Evolutionary conservation across 371 early-diverging fungal genomes (phyloP), one percentile per base, ranked within the genome.

Genomic region (Fennellomyces sp.): DNA sequence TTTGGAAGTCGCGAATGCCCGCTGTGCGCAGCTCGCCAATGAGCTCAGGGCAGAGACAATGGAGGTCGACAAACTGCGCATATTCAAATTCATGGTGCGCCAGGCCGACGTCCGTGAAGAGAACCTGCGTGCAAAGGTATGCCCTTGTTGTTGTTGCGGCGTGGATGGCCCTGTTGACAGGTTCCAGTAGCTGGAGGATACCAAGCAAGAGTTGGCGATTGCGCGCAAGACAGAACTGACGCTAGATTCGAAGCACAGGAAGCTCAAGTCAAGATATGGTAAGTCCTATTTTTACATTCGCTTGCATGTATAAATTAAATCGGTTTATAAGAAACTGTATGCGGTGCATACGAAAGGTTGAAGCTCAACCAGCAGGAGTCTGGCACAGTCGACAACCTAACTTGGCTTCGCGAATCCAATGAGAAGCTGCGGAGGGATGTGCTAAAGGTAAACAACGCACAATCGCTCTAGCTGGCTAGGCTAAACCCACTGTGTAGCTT

Each of bases 51-150:
- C 35, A 5, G 66, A 73, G 48, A 67, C 62, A 30, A 60, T 53
- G 28, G 73, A 80, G 52, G 59, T 76, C 1, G 80, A 80, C 61
- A 72, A 70, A 56, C 50, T 74, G n/a, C 61, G 77, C 27, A 70
- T 76, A 12, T 71, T 75, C 27, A 74, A 76, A 45, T 65, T 76
- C 39, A 75, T 80, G 71, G 77, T 64, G 5, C 61, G 73, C 6
- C 75, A 80, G 62, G 72, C 80, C 11, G 80, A 80, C 49, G 60
- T 68, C 26, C 65, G 75, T 19, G 80, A 76, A 57, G 80, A 80
- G 21, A 61, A 63, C 17, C 39, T 76, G 26, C 58, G 66, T 25
- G 50, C 73, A 23, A 74, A 76, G 61, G 80, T 75, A 74, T 49
- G 15, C 8, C 12, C 28, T 12, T 23, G 35, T 30, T 12, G 29